These are phyloP conservation scores for Paramecium caudatum DNA, from an alignment of 73 alveolate genomes.

Conservation along the genomic window DNA sequence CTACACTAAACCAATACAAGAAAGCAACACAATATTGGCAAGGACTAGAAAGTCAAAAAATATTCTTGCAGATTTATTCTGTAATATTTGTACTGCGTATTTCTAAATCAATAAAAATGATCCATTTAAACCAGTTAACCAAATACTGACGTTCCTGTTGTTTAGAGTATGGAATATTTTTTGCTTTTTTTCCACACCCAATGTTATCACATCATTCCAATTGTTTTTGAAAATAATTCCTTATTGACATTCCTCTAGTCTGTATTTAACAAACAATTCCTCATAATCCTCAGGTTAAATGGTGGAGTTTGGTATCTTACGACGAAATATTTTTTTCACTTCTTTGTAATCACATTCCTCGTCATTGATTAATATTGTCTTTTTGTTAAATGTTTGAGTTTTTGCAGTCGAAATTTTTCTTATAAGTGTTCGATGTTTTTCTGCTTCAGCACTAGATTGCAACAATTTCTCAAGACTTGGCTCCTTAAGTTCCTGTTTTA, in stretches of 20 bases:
- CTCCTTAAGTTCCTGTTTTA: no score
- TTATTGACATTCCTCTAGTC: conserved; percentile 42
- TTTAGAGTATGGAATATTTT: background rate
- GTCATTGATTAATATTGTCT: background rate
- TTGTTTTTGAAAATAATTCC: background rate
- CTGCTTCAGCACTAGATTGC: no score
- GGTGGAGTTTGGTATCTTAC: background rate
- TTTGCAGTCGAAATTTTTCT: background rate
- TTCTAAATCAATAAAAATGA: background rate
- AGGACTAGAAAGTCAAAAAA: conserved; percentile 35
- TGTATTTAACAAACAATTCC: background rate
- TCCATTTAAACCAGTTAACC: background rate
- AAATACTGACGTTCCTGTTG: background rate
- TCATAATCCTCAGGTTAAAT: background rate
- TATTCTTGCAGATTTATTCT: background rate
- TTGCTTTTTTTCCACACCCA: no score
- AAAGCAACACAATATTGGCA: background rate
- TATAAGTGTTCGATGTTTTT: no score
- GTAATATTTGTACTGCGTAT: background rate
- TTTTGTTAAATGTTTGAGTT: background rate
- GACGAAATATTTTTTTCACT: background rate
- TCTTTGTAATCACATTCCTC: conserved; percentile 15
- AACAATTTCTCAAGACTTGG: no score
- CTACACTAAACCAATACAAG: conserved; percentile 6
- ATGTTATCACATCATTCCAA: no score